Base-by-base conservation (phyloP, 495 filamentous ascomycete species). In the Penicillium fimorum region DNA sequence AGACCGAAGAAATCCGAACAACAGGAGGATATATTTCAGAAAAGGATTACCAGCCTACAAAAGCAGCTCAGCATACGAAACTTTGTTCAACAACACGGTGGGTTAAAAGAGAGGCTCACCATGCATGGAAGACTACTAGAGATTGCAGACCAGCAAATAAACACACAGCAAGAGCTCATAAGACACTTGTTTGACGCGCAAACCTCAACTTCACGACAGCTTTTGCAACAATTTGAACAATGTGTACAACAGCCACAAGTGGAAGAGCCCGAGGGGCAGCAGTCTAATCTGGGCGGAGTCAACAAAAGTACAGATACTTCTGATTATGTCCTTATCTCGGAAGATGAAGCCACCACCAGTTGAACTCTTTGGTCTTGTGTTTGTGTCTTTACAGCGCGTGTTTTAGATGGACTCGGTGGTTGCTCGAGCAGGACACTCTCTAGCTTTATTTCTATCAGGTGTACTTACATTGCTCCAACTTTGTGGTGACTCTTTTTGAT, bases 261-360 rank as follows among this genome's bases (percentile, higher is more conserved):
- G 22, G 24, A 17, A 27, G n/a, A 4, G 3, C 24, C 24, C 13
- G 15, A 29, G 22, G 44, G 15, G 4, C 20, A 29, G 22, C 22
- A 27, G 3, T 35, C 47, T 24, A 15, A 20, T 22, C 13, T 7
- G 11, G 17, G 2, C 2, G 29, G 5, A n/a, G 13, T n/a, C 18
- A 24, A n/a, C 18, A 37, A 18, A 22, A 12, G 2, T 4, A 50
- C 18, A 20, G 30, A 50, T 12, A 13, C 20, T 50, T 37, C 29
- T 50, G 47, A 35, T 33, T 50, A 35, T 50, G 12, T 50, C 11
- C 17, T 50, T 24, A 18, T 50, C 18, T 50, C 47, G 10, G 47
- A 49, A 13, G 47, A 37, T 49, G 47, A 49, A 20, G 12, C 18
- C 32, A 37, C 13, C 32, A 37, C 13, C 12, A 15, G 7, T 7